Base-by-base conservation (phyloP, 2,329 filamentous ascomycete species). In the Graphilbum sp. region DNA sequence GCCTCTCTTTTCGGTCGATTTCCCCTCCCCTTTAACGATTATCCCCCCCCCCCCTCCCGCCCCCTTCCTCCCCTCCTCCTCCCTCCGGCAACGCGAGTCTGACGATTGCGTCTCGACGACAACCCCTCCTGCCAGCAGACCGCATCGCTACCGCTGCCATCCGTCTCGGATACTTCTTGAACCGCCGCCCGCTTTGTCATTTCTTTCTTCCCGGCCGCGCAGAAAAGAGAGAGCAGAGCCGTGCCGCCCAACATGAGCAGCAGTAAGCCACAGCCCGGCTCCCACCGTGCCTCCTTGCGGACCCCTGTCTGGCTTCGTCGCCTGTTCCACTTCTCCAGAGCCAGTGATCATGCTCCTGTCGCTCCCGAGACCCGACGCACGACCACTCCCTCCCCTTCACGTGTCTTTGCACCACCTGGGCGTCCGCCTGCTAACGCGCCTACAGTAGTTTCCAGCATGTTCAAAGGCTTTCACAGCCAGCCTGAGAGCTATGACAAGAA, bases 401-500 rank as follows among this genome's bases (percentile, higher is more conserved):
- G 27, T 29, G 27, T 29, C n/a, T n/a, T n/a, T 24, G 6, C 5
- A 29, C 27, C 6, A 29, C 8, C 19, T 27, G n/a, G 8, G 5
- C 27, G 16, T 4, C 10, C 10, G 19, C 7, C 23, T 30, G 15
- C 24, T 17, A 21, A 23, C 16, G 23, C 39, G 30, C 27, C 24
- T 4, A 9, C 17, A 32, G 4, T 44, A 93, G 86, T 93, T 64
- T 66, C 79, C 50, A 80, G 72, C 55, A 93, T 95, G 84, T 70
- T 95, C 52, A 93, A 88, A 65, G 86, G 88, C 72, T 80, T 95
- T 53, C 84, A 92, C 54, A 86, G 87, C 60, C 88, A 96, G 66
- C 88, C 88, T 49, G 86, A 93, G 50, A 95, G 85, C 65, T 98
- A 98, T 67, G 90, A 96, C 58, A 94, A 93, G 64, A 98, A 98